Evolutionary conservation across 768 basidiomycete genomes (phyloP).

Genomic region (Lactarius sanguifluus): DNA sequence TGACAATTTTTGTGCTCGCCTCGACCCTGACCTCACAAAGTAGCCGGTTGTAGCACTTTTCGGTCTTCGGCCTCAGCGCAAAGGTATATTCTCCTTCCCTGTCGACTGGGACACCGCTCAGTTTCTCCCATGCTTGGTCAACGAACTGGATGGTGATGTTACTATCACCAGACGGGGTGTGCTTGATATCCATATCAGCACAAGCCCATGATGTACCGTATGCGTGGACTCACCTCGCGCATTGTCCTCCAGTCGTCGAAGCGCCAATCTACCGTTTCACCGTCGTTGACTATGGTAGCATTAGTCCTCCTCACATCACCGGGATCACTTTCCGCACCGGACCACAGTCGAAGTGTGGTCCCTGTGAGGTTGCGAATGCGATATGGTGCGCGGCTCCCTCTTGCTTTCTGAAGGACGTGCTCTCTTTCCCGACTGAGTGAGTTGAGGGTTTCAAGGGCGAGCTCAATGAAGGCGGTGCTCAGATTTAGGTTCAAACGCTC

Average conservation of each 20-base stretch:
- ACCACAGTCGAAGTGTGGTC: constrained; percentile 80
- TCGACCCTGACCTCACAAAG: constrained; percentile 88
- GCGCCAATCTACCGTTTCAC: constrained; percentile 86
- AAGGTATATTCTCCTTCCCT: constrained; percentile 90
- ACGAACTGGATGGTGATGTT: constrained; percentile 82
- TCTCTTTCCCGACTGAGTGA: constrained; percentile 76
- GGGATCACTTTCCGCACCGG: constrained; percentile 63
- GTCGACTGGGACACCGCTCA: constrained; percentile 88
- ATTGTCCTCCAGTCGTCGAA: constrained; percentile 95
- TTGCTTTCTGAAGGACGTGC: constrained; percentile 65
- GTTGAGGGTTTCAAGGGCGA: constrained; percentile 69
- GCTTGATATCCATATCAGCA: constrained; percentile 36
- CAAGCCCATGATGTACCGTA: not conserved
- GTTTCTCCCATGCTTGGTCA: constrained; percentile 85
- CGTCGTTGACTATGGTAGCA: constrained; percentile 64
- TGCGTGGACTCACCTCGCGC: constrained; percentile 66
- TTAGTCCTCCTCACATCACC: constrained; percentile 46
- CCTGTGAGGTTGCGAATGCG: constrained; percentile 90
- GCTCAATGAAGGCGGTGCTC: constrained; percentile 86
- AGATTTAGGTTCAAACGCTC: constrained; percentile 90
- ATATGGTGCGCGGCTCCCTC: constrained; percentile 93
- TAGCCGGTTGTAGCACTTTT: constrained; percentile 75
- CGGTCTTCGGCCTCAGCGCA: constrained; percentile 73
- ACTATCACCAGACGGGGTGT: constrained; percentile 65
- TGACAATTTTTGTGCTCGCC: constrained; percentile 92